These are phyloP conservation scores for Phylloporus sp. DNA, from an alignment of 768 basidiomycete genomes.

Conservation along the genomic window DNA sequence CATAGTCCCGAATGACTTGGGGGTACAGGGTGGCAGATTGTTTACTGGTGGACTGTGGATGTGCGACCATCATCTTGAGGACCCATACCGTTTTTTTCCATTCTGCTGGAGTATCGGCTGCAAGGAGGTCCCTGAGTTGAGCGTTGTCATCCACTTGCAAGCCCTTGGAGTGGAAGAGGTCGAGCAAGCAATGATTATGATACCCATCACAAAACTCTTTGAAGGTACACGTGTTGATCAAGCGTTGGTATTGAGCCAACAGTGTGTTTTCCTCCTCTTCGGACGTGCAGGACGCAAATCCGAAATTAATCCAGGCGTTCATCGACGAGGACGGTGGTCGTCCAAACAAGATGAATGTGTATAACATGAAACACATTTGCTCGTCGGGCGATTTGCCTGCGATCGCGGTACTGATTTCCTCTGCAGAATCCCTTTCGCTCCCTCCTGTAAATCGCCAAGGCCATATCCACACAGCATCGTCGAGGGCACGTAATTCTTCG, in stretches of 20 bases:
- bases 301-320: conserved; percentile 12
- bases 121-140: not conserved
- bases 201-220: conserved; percentile 7
- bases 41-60: not conserved
- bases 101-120: not conserved
- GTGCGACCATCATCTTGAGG: conserved; percentile 2
- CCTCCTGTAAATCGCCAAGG: conserved; percentile 9
- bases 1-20: conserved; percentile 7
- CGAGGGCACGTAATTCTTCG: not conserved
- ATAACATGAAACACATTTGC: not conserved
- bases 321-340: not conserved
- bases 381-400: not conserved
- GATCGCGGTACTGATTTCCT: not conserved
- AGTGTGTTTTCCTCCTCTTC: conserved; percentile 7
- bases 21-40: not conserved
- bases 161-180: conserved; percentile 5
- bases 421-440: not conserved
- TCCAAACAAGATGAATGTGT: not conserved
- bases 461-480: not conserved
- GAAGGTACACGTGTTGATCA: conserved; percentile 11
- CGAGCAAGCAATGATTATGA: not conserved
- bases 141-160: not conserved
- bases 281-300: conserved; percentile 16
- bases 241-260: not conserved
- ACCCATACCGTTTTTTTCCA: conserved; percentile 8